Conservation (phyloP, 176 grass and related monocot species). For the Raddia guianensis region DNA sequence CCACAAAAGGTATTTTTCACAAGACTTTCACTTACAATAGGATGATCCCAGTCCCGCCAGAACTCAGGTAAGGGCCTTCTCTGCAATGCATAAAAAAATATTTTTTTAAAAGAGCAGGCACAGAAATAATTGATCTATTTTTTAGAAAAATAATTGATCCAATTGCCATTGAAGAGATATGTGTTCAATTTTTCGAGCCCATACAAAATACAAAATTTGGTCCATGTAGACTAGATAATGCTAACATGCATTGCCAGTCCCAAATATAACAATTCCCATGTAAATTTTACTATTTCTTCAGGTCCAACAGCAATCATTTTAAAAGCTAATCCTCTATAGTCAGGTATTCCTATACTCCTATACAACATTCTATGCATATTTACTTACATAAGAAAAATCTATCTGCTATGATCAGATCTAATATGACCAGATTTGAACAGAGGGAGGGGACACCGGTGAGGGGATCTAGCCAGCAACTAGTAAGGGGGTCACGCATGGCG, state of each 20-base stretch:
- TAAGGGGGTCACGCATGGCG: no score
- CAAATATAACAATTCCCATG: background rate
- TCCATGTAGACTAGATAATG: background rate
- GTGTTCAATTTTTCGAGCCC: background rate
- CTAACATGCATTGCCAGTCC: background rate
- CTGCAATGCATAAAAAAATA: constrained; percentile 57
- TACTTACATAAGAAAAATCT: constrained; percentile 1
- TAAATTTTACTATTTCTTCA: constrained; percentile 17
- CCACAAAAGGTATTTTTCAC: background rate
- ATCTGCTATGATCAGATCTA: no score
- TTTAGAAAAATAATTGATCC: background rate
- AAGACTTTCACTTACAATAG: constrained; percentile 84
- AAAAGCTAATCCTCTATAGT: background rate
- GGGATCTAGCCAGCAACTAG: no score
- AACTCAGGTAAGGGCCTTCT: constrained; percentile 90
- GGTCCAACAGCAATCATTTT: background rate
- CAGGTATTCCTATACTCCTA: no score
- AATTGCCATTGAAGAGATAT: constrained; percentile 5
- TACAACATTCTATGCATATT: background rate
- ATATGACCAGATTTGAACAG: no score
- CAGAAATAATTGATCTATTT: background rate
- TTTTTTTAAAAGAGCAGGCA: constrained; percentile 14
- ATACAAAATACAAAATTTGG: background rate
- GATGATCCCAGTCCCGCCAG: constrained; percentile 90
- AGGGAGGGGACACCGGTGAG: no score